Evolutionary conservation across 768 basidiomycete genomes (phyloP), one percentile per base, ranked within the genome.

Genomic region (Termitomyces sp.): DNA sequence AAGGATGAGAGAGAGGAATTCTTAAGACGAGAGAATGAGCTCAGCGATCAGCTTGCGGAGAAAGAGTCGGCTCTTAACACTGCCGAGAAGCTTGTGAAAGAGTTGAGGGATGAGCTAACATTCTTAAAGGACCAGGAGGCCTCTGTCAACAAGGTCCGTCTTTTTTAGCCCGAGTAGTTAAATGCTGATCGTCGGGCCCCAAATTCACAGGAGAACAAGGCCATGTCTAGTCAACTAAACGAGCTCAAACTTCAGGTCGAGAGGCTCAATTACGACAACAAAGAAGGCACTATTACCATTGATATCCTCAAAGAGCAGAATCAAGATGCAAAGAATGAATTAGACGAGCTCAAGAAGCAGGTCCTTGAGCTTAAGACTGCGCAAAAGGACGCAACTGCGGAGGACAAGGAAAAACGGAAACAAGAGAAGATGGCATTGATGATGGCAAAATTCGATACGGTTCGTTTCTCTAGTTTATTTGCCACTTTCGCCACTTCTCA

Each of bases 371-470:
- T 93, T 63, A 94, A 92, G 76, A 75, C 79, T 36, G 80, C 86
- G 13, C 91, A 94, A 72, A 90, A 88, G 72, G 90, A 92, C 59
- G 84, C 88, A 16, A 87, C 88, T 39, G 87, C 87, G 33, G 97
- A 98, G 71, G 97, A 98, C 70, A 98, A 95, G 76, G 97, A 99
- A 80, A 97, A 93, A 80, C 86, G 91, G 72, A 98, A 98, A 73
- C 94, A 96, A 68, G 96, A 98, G 78, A 98, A 98, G 81, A 92
- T 99, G 91, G 94, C 93, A 9, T 79, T 94, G 63, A 97, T 99
- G 93, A 98, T 99, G 96, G 93, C 96, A 58, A 95, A 96, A 72
- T 96, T 99, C 64, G 95, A 98, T 73, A 82, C 90, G 60, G 96
- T 96, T 63, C 67, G 89, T 76, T 57, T 41, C 44, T 36, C 36